phyloP scores from a whole-genome alignment of 2,329 filamentous ascomycete species.

The Aureobasidium uvarum region DNA sequence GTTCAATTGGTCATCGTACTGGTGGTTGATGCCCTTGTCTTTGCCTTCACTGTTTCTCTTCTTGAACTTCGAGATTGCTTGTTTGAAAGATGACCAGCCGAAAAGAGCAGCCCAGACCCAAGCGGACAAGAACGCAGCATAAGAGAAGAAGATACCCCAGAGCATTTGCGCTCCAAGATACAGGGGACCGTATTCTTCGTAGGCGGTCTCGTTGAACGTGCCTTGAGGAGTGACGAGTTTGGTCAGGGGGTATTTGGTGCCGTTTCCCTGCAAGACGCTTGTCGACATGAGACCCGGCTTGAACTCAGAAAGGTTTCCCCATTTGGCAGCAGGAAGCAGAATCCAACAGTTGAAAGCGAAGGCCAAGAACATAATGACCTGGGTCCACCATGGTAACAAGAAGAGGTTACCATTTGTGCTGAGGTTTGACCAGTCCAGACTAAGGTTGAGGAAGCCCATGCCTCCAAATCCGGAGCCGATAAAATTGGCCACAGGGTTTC shows the following conservation, averaged over 20 bases:
- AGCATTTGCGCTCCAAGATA: conserved; percentile 59
- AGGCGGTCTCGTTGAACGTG: conserved; percentile 52
- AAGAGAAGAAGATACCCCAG: conserved; percentile 61
- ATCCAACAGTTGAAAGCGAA: conserved; percentile 60
- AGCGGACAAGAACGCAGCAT: conserved; percentile 58
- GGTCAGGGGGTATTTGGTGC: conserved; percentile 48
- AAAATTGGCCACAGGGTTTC: conserved; percentile 59
- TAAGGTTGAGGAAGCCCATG: conserved; percentile 61
- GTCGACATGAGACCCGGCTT: conserved; percentile 60
- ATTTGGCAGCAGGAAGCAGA: conserved; percentile 59
- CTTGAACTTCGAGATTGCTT: conserved; percentile 43
- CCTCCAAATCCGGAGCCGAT: conserved; percentile 61
- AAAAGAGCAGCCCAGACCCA: conserved; percentile 60
- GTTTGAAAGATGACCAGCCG: conserved; percentile 41
- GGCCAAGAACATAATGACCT: conserved; percentile 55
- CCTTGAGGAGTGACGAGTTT: conserved; percentile 46
- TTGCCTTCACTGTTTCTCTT: conserved; percentile 48
- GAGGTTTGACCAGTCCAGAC: conserved; percentile 61
- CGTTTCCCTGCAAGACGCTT: conserved; percentile 46
- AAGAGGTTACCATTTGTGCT: conserved; percentile 51
- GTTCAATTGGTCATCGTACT: conserved; percentile 60
- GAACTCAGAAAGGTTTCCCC: conserved; percentile 54
- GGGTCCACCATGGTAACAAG: conserved; percentile 59
- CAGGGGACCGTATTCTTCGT: conserved; percentile 52
- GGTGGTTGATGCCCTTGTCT: conserved; percentile 50